A percentile compares a stretch with the other conserved stretches of the same genome.
Conservation (phyloP, 306 rosid species). For the Clitoria ternatea region DNA sequence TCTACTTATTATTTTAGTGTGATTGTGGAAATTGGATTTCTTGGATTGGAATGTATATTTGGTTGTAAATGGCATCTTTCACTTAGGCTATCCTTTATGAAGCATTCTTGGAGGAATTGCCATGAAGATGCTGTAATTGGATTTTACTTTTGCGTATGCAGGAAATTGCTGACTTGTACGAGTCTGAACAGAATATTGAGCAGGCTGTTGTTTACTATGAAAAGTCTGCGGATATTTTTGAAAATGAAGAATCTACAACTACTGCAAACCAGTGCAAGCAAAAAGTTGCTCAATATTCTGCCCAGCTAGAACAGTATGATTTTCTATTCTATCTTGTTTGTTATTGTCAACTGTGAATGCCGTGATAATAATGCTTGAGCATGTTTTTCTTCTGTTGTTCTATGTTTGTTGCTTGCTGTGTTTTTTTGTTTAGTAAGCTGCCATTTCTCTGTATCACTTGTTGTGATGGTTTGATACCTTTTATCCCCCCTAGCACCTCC, state of each 20-base stretch:
- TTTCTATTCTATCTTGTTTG: slow-evolving; percentile 3
- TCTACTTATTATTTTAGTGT: neutral
- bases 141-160: slow-evolving; percentile 21
- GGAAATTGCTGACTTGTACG: slow-evolving; percentile 94
- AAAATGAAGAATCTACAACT: slow-evolving; percentile 77
- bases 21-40: neutral
- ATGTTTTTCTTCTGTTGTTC: neutral
- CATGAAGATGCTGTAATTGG: slow-evolving; percentile 9
- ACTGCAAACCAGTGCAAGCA: slow-evolving; percentile 95
- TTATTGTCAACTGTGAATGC: neutral
- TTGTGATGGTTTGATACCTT: neutral
- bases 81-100: neutral
- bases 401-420: neutral
- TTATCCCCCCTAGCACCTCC: too few relatives aligned
- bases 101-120: neutral
- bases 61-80: neutral
- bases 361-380: neutral
- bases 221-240: slow-evolving; percentile 84
- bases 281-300: slow-evolving; percentile 93
- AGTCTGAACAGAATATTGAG: slow-evolving; percentile 75
- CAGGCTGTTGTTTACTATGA: slow-evolving; percentile 74
- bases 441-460: neutral
- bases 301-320: slow-evolving; percentile 88
- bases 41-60: neutral
- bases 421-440: neutral